These are phyloP conservation scores for Parafenestella ontariensis DNA, from an alignment of 2,329 filamentous ascomycete species.

Conservation along the genomic window DNA sequence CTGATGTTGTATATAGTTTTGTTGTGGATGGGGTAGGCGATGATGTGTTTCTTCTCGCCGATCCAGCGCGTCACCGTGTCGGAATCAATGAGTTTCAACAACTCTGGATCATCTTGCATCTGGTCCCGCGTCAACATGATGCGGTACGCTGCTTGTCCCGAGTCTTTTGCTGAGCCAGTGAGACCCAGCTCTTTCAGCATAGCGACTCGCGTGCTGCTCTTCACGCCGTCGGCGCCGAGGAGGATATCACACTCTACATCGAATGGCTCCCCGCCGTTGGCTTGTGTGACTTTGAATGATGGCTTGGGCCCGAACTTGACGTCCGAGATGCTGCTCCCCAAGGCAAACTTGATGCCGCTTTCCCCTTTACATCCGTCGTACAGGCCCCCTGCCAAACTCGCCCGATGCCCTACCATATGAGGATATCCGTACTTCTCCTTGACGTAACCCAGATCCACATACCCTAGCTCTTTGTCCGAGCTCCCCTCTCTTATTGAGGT, in stretches of 20 bases:
- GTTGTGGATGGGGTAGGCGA: conserved; percentile 75
- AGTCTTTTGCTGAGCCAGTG: conserved; percentile 67
- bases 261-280: conserved; percentile 61
- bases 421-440: conserved; percentile 73
- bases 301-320: conserved; percentile 66
- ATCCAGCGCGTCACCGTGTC: conserved; percentile 78
- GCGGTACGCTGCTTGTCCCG: conserved; percentile 78
- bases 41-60: conserved; percentile 76
- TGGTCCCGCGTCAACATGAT: conserved; percentile 75
- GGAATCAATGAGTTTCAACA: conserved; percentile 70
- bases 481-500: conserved; percentile 78
- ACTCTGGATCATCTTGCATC: conserved; percentile 71
- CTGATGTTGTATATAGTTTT: conserved; percentile 73
- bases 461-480: conserved; percentile 71
- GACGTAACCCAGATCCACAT: conserved; percentile 74
- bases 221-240: conserved; percentile 58
- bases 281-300: conserved; percentile 64
- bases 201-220: conserved; percentile 54
- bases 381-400: conserved; percentile 72
- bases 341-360: conserved; percentile 70
- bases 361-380: conserved; percentile 74
- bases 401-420: conserved; percentile 81
- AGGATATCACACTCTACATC: conserved; percentile 59
- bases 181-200: conserved; percentile 63
- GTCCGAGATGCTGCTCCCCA: conserved; percentile 63